phyloP scores from a whole-genome alignment of 768 basidiomycete species.

The Mrakia gelida region DNA sequence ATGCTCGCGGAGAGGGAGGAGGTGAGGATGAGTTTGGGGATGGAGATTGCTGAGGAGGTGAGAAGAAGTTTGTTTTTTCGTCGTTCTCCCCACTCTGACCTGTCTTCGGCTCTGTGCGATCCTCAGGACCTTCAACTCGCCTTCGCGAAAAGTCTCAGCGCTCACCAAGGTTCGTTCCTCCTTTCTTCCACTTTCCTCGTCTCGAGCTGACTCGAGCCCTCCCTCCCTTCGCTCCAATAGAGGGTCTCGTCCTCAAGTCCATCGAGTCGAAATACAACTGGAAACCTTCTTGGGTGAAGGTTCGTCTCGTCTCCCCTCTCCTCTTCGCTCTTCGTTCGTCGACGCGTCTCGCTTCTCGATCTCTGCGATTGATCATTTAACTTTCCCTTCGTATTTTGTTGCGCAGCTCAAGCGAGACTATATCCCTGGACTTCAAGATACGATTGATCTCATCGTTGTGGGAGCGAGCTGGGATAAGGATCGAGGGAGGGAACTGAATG shows the following conservation, averaged over 20 bases:
- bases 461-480: slow-evolving; percentile 76
- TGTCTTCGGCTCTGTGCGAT: no score
- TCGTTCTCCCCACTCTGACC: neutral
- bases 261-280: slow-evolving; percentile 62
- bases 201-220: neutral
- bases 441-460: slow-evolving; percentile 69
- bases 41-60: slow-evolving; percentile 31
- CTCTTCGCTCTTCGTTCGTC: neutral
- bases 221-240: slow-evolving; percentile 32
- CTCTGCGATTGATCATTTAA: no score
- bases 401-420: slow-evolving; percentile 78
- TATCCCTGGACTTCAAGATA: slow-evolving; percentile 76
- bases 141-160: neutral
- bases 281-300: slow-evolving; percentile 67
- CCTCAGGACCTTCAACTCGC: slow-evolving; percentile 13
- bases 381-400: neutral
- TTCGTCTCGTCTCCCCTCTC: slow-evolving; percentile 21
- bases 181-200: no score
- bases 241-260: slow-evolving; percentile 68
- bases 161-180: neutral
- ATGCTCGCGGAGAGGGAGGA: slow-evolving; percentile 55
- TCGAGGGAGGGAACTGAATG: slow-evolving; percentile 69
- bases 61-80: no score
- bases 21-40: slow-evolving; percentile 48
- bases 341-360: neutral